Evolutionary conservation across 2,329 filamentous ascomycete species (phyloP).

Genomic region (Drechslerella dactyloides): DNA sequence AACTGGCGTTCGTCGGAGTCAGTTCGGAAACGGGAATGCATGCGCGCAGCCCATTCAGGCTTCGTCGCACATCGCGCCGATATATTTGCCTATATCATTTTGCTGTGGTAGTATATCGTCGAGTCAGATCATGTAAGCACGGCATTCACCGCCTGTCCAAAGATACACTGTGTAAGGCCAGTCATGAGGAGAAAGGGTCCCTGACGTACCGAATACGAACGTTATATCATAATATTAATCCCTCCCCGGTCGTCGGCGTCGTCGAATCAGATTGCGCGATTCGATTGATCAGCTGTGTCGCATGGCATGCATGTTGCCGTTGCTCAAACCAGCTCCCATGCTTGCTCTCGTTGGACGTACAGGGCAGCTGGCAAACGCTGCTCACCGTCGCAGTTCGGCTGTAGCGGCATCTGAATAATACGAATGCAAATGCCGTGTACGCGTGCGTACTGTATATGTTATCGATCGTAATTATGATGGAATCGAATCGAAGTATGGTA

Average conservation of each 20-base stretch:
- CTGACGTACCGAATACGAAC: neutral
- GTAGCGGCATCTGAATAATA: slow-evolving; percentile 1
- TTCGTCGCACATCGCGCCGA: no score
- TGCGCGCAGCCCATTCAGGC: no score
- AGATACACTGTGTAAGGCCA: neutral
- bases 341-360: neutral
- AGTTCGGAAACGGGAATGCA: no score
- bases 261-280: neutral
- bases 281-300: neutral
- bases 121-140: no score
- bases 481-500: no score
- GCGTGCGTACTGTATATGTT: neutral
- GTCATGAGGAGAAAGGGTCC: neutral
- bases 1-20: no score
- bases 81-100: no score
- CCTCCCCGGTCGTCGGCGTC: neutral
- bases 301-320: no score
- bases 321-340: no score
- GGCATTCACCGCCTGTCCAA: no score
- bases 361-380: neutral
- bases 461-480: no score
- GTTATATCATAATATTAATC: neutral
- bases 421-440: neutral
- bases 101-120: no score
- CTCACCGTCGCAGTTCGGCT: neutral